These are phyloP conservation scores for Kuraishia capsulata DNA, from an alignment of 805 yeast species.

Conservation along the genomic window DNA sequence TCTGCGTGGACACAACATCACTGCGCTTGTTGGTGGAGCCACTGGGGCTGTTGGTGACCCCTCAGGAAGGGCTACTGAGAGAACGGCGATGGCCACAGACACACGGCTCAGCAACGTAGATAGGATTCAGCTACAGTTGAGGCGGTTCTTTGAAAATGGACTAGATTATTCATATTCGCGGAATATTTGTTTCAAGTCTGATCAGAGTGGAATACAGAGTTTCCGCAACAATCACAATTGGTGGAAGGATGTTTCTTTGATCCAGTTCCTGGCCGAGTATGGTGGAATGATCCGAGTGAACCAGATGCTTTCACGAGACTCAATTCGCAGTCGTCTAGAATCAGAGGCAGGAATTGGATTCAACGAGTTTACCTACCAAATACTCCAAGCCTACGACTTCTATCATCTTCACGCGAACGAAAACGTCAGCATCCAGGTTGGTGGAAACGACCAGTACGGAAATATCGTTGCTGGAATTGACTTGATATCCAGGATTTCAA, in stretches of 20 bases:
- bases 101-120: slow-evolving; percentile 48
- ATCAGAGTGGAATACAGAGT: slow-evolving; percentile 9
- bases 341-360: slow-evolving; percentile 78
- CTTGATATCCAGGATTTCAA: slow-evolving; percentile 55
- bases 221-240: slow-evolving; percentile 62
- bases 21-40: slow-evolving; percentile 87
- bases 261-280: slow-evolving; percentile 66
- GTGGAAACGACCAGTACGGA: slow-evolving; percentile 98
- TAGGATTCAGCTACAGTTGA: slow-evolving; percentile 54
- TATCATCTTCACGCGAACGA: slow-evolving; percentile 61
- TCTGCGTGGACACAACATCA: slow-evolving; percentile 76
- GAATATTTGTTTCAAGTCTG: slow-evolving; percentile 12
- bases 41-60: slow-evolving; percentile 97
- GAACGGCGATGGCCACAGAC: slow-evolving; percentile 46
- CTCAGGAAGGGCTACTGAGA: slow-evolving; percentile 77
- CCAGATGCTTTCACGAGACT: slow-evolving; percentile 84
- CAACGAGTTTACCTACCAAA: slow-evolving; percentile 89
- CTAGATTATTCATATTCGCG: slow-evolving; percentile 49
- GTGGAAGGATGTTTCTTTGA: slow-evolving; percentile 75
- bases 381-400: slow-evolving; percentile 90
- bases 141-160: slow-evolving; percentile 52
- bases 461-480: slow-evolving; percentile 95
- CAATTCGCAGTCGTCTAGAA: slow-evolving; percentile 65
- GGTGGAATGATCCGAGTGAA: slow-evolving; percentile 77
- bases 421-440: slow-evolving; percentile 68